Base-by-base conservation (phyloP, 2,329 filamentous ascomycete genomes). In the Kalmusia sp. region DNA sequence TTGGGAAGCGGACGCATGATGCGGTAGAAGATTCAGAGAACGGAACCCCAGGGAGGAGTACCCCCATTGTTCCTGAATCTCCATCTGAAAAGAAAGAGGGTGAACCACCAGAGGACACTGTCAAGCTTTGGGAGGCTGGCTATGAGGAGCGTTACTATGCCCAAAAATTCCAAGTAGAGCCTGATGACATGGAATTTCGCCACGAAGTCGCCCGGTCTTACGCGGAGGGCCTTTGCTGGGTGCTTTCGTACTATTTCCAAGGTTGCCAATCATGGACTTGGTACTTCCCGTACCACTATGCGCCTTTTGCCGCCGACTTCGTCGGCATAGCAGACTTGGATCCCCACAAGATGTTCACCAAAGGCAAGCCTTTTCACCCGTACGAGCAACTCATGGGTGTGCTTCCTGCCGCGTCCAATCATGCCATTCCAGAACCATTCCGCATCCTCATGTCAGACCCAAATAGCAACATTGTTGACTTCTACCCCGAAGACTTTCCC, bases 311-410 rank as follows among this genome's bases (percentile, higher is more conserved):
- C 2, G 90, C 92, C 47, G 95, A 99, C 74, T 99, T 99, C 73
- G 88, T 90, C 53, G 88, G 93, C 51, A 82, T 99, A 39, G 85
- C 82, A 47, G 87, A 92, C 62, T 87, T 96, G 81, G 82, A 90
- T 27, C 69, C 70, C 5, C 64, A 64, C 21, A 85, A 96, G 60
- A 80, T 83, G 15, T 99, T 99, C 63, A 84, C 91, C 53, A 91
- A 93, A 73, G 93, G 93, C 9, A 86, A 82, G 43, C 90, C 92
- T 3, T 97, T 96, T 64, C 89, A 83, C 62, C 96, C 95, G 0
- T 99, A 96, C 70, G 95, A 99, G 76, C 95, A 99, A 75, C 81
- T 99, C 44, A 99, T 99, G 95, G 96, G 95, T 65, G 95, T 99
- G 45, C 83, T 99, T 68, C 95, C 95, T 14, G 93, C 95, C 4